Evolutionary conservation across 2,329 filamentous ascomycete species (phyloP).

Genomic region (Zymoseptoria pseudotritici): DNA sequence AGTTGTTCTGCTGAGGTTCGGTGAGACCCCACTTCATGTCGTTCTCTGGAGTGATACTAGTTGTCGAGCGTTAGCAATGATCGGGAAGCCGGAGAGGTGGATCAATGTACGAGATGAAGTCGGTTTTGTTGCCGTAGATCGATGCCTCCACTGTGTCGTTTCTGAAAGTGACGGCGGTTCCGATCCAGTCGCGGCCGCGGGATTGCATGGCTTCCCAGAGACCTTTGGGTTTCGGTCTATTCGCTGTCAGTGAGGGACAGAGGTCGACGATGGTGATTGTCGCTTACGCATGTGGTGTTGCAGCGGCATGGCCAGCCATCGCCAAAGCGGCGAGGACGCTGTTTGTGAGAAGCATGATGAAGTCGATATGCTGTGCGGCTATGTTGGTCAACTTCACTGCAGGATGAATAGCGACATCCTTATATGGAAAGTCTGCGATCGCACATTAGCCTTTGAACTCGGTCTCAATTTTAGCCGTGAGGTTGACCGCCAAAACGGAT

Average conservation of each 20-base stretch:
- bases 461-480: not conserved
- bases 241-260: not conserved
- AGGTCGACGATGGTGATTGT: not conserved
- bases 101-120: slow-evolving; percentile 9
- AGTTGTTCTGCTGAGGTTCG: slow-evolving; percentile 30
- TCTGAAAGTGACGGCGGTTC: slow-evolving; percentile 31
- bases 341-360: not conserved
- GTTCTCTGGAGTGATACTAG: slow-evolving; percentile 32
- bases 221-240: slow-evolving; percentile 4
- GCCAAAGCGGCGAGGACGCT: not conserved
- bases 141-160: slow-evolving; percentile 19
- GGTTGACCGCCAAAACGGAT: not conserved
- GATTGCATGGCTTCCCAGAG: slow-evolving; percentile 10
- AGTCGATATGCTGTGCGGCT: not conserved
- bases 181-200: slow-evolving; percentile 29
- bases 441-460: not conserved
- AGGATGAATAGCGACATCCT: not conserved
- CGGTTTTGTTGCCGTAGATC: slow-evolving; percentile 19
- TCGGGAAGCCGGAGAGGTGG: not conserved
- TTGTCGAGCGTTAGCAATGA: not conserved
- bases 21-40: slow-evolving; percentile 36
- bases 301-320: not conserved
- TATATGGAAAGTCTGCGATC: not conserved
- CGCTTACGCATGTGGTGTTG: not conserved
- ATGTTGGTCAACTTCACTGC: not conserved